phyloP scores from a whole-genome alignment of 306 rosid species.

The Vigna nakashimae region DNA sequence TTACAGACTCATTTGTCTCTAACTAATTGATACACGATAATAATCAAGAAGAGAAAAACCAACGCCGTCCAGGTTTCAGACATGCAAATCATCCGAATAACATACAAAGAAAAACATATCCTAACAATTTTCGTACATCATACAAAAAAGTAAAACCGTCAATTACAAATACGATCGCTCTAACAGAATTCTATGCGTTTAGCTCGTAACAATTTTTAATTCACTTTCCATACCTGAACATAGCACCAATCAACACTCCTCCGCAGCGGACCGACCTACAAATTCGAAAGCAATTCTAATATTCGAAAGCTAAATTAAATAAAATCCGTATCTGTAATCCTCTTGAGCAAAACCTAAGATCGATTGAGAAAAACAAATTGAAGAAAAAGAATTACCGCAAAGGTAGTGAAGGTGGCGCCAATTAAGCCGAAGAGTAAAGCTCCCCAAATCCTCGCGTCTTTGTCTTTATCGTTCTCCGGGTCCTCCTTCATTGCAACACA shows the following conservation, averaged over 20 bases:
- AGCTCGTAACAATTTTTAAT: not conserved
- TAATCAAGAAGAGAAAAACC: conserved; percentile 22
- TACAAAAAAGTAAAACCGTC: not conserved
- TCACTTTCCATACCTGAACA: conserved; percentile 63
- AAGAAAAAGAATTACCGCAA: conserved; percentile 59
- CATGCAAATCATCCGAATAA: conserved; percentile 21
- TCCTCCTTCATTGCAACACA: conserved; percentile 58
- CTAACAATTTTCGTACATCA: not conserved
- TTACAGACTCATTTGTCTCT: not conserved
- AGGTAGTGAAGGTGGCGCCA: conserved; percentile 90
- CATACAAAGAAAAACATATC: not conserved
- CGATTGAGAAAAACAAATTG: conserved; percentile 14
- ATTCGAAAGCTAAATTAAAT: conserved; percentile 8
- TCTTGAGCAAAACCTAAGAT: not conserved
- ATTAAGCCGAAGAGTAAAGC: conserved; percentile 77
- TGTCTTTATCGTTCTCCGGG: conserved; percentile 51
- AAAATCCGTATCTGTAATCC: conserved; percentile 9
- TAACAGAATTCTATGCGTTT: conserved; percentile 8
- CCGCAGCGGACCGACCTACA: conserved; percentile 85
- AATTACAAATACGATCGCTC: conserved; percentile 3
- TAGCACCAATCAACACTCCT: conserved; percentile 84
- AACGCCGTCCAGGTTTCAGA: conserved; percentile 5
- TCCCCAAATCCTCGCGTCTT: conserved; percentile 75
- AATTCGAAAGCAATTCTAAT: conserved; percentile 37
- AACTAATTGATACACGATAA: not conserved